These are phyloP conservation scores for Wickerhamomyces sp. DNA, from an alignment of 1,139 yeast genomes.

Conservation along the genomic window DNA sequence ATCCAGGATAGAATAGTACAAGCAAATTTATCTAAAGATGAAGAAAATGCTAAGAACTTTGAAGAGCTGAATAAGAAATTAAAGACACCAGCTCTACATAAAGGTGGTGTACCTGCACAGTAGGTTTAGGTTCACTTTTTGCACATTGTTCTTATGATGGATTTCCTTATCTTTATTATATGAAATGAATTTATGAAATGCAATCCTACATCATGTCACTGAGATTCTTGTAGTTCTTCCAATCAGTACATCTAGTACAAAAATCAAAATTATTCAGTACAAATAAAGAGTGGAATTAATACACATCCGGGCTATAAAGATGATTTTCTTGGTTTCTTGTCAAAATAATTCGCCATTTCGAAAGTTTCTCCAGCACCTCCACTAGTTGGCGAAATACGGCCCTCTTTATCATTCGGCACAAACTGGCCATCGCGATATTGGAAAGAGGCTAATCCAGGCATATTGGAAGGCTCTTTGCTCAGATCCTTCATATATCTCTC, in stretches of 20 bases:
- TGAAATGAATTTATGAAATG: not conserved
- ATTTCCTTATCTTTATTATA: no score
- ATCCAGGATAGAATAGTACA: conserved; percentile 33
- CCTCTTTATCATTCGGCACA: not conserved
- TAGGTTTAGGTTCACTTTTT: not conserved
- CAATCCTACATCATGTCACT: no score
- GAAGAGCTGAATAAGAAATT: conserved; percentile 21
- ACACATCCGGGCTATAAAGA: no score
- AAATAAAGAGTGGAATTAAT: not conserved
- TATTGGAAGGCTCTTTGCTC: no score
- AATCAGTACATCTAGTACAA: no score
- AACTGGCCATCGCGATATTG: not conserved
- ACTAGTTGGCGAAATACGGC: not conserved
- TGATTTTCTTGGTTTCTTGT: not conserved
- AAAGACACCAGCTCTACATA: conserved; percentile 26
- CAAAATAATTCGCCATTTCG: conserved; percentile 1
- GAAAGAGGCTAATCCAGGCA: no score
- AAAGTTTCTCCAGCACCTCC: not conserved
- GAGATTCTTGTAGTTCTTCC: not conserved
- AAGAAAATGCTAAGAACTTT: conserved; percentile 22
- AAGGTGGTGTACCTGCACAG: conserved; percentile 21
- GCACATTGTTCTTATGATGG: not conserved
- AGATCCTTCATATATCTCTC: no score
- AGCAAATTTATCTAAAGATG: conserved; percentile 26
- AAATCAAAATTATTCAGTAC: not conserved